phyloP scores from a whole-genome alignment of 1,139 yeast species.

The Pichia sp. region DNA sequence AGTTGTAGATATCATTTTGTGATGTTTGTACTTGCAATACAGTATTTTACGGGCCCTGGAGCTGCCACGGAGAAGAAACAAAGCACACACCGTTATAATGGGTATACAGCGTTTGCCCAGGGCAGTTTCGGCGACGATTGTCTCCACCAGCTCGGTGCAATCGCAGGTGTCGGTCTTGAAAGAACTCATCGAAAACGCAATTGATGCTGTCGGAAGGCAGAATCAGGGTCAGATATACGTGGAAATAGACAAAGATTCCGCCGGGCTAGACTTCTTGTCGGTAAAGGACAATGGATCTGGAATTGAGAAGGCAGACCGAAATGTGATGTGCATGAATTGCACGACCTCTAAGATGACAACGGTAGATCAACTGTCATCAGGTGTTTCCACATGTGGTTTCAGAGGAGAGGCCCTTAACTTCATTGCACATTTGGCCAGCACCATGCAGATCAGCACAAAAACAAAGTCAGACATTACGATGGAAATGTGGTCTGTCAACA shows the following conservation, averaged over 20 bases:
- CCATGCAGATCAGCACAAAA: constrained; percentile 34
- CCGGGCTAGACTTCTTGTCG: constrained; percentile 56
- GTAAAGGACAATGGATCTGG: constrained; percentile 80
- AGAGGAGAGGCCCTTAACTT: constrained; percentile 80
- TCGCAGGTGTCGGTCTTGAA: constrained; percentile 50
- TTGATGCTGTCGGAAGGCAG: constrained; percentile 51
- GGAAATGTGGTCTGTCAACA: constrained; percentile 35
- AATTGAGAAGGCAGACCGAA: constrained; percentile 53
- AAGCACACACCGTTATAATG: constrained; percentile 16
- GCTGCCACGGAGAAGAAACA: neutral
- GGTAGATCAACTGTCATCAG: constrained; percentile 45
- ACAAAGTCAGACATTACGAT: constrained; percentile 32
- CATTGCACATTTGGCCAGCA: constrained; percentile 48
- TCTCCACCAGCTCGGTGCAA: constrained; percentile 25
- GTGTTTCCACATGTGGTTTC: constrained; percentile 62
- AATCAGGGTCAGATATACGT: constrained; percentile 49
- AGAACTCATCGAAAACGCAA: constrained; percentile 73
- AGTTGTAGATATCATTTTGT: no score
- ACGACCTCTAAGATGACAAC: constrained; percentile 64
- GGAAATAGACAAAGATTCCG: constrained; percentile 54
- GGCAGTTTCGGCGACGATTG: constrained; percentile 21
- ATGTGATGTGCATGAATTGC: constrained; percentile 57
- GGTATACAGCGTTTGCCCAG: constrained; percentile 24
- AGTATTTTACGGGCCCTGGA: no score
- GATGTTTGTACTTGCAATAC: no score